Evolutionary conservation across 163 green algal genomes (phyloP).

Genomic region (Smithsoniella earleae): DNA sequence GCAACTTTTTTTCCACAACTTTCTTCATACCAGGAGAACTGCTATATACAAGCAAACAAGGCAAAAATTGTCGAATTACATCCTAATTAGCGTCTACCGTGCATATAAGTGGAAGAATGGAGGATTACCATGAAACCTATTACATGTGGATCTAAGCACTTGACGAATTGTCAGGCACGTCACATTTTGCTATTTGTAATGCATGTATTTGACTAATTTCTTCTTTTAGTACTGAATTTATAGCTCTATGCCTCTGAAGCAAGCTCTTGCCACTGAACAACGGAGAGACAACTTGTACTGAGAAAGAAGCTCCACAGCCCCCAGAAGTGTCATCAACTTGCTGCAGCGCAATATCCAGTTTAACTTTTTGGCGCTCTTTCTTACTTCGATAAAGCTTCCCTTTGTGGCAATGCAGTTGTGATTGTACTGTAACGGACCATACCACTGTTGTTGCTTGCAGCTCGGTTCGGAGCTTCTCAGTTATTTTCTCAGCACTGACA

Average conservation of each 20-base stretch:
- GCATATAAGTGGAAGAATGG: too few relatives aligned
- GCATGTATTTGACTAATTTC: slow-evolving; percentile 20
- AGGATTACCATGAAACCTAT: too few relatives aligned
- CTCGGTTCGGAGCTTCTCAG: slow-evolving; percentile 9
- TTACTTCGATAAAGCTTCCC: neutral
- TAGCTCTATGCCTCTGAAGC: slow-evolving; percentile 43
- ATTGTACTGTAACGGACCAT: neutral
- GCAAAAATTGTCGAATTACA: too few relatives aligned
- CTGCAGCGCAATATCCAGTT: neutral
- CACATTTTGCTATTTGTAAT: slow-evolving; percentile 30
- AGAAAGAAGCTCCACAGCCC: slow-evolving; percentile 51
- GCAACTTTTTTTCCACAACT: too few relatives aligned
- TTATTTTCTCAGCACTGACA: slow-evolving; percentile 15
- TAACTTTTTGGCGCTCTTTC: neutral
- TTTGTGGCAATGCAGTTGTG: neutral
- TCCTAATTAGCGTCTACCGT: too few relatives aligned
- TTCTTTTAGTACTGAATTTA: slow-evolving; percentile 13
- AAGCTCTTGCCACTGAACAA: slow-evolving; percentile 52
- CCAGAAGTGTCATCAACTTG: slow-evolving; percentile 21
- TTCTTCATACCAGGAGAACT: too few relatives aligned
- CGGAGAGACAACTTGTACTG: slow-evolving; percentile 44
- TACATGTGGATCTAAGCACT: too few relatives aligned
- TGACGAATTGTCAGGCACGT: neutral
- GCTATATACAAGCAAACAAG: too few relatives aligned
- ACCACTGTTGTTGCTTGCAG: neutral